A percentile compares a stretch with the other conserved stretches of the same genome.
phyloP scores from a whole-genome alignment of 1,284 basidiomycete species.

The Sphaerobolus stellatus region DNA sequence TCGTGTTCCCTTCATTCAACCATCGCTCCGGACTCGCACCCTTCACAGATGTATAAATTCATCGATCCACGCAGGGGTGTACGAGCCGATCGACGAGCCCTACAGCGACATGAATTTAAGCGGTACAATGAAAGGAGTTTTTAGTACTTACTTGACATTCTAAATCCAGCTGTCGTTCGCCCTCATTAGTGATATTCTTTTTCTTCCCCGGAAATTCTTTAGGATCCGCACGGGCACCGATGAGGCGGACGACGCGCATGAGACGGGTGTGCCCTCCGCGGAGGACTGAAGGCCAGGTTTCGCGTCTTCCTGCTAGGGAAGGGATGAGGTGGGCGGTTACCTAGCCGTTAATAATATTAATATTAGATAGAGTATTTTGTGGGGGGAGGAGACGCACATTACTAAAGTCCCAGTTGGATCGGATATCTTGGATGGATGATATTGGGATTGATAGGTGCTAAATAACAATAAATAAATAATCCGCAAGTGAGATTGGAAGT shows the following conservation, averaged over 20 bases:
- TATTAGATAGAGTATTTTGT: no score
- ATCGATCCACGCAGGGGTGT: slow-evolving; percentile 76
- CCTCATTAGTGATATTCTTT: no score
- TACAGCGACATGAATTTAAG: slow-evolving; percentile 26
- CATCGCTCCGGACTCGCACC: slow-evolving; percentile 68
- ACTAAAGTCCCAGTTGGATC: no score
- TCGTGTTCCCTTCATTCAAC: slow-evolving; percentile 57
- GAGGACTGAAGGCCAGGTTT: slow-evolving; percentile 62
- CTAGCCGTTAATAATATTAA: no score
- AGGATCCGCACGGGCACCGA: slow-evolving; percentile 53
- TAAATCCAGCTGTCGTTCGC: slow-evolving; percentile 37
- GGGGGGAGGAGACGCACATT: no score
- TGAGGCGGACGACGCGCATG: no score
- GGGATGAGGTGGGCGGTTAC: slow-evolving; percentile 66
- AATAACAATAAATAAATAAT: no score
- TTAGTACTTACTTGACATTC: slow-evolving; percentile 64
- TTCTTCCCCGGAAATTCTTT: no score
- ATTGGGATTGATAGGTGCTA: no score
- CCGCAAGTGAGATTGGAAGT: no score
- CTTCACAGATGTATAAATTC: slow-evolving; percentile 67
- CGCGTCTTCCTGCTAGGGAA: slow-evolving; percentile 69
- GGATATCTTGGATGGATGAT: no score
- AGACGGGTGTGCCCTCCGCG: slow-evolving; percentile 69
- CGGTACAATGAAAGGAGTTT: neutral
- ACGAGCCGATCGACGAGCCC: slow-evolving; percentile 75